phyloP scores from a whole-genome alignment of 352 stramenopile species.

The Pythium periplocum region DNA sequence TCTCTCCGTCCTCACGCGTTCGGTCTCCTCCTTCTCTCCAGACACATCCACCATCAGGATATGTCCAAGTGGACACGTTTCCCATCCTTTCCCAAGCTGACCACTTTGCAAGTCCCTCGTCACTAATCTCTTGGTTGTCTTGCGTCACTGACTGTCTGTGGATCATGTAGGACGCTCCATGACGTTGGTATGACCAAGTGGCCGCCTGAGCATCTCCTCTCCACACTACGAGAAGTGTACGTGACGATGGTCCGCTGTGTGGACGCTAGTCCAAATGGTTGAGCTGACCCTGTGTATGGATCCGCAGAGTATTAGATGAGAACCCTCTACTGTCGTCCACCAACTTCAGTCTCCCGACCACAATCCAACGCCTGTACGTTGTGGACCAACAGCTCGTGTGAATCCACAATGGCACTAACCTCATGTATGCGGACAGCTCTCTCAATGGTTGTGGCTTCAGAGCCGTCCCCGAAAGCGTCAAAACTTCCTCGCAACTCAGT shows the following conservation, averaged over 20 bases:
- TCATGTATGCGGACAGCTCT: too few relatives aligned
- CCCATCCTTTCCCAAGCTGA: neutral
- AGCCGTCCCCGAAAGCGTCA: too few relatives aligned
- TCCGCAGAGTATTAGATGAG: conserved; percentile 9
- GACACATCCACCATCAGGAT: neutral
- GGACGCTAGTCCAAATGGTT: neutral
- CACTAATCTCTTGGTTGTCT: neutral
- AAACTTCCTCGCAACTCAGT: too few relatives aligned
- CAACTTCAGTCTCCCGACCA: neutral
- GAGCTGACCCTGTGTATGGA: neutral
- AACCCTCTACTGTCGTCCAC: conserved; percentile 2
- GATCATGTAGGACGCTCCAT: neutral
- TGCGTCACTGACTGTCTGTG: neutral
- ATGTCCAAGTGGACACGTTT: neutral
- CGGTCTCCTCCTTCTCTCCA: neutral
- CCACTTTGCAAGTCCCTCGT: neutral
- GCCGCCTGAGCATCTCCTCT: neutral
- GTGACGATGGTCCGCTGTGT: neutral
- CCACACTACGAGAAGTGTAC: conserved; percentile 3
- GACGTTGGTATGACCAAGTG: neutral
- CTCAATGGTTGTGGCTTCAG: too few relatives aligned
- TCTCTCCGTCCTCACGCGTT: neutral
- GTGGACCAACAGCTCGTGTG: too few relatives aligned
- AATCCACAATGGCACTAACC: too few relatives aligned
- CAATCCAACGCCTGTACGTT: conserved; percentile 7